Conservation (phyloP, 352 stramenopile genomes). For the Pythium sp. region DNA sequence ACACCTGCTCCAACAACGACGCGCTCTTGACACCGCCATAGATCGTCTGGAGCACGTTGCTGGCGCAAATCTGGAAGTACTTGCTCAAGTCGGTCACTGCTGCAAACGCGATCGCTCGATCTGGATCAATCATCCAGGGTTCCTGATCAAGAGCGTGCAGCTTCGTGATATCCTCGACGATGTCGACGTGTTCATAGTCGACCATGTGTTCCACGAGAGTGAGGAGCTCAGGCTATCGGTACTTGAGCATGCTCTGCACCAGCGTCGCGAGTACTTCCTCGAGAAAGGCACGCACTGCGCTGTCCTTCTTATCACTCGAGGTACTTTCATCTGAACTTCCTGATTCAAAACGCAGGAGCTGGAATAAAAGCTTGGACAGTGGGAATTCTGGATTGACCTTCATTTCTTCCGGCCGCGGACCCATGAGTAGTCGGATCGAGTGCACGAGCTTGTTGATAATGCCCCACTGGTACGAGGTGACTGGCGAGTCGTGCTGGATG, state of each 20-base stretch:
- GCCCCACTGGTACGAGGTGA: constrained; percentile 52
- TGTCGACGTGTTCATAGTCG: background rate
- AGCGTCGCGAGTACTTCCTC: constrained; percentile 2
- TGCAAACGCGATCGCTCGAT: background rate
- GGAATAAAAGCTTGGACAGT: constrained; percentile 56
- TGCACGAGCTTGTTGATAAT: constrained; percentile 50
- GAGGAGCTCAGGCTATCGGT: background rate
- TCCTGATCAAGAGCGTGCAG: background rate
- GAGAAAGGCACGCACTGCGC: background rate
- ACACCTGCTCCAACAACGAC: constrained; percentile 27
- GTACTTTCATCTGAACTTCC: background rate
- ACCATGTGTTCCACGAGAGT: background rate
- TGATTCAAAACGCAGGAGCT: constrained; percentile 34
- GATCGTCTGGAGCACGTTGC: constrained; percentile 2
- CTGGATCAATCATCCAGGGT: background rate
- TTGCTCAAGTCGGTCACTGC: background rate
- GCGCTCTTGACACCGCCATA: background rate
- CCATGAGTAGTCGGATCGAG: constrained; percentile 49
- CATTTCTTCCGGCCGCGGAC: constrained; percentile 18
- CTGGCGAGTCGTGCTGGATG: constrained; percentile 17
- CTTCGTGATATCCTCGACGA: background rate
- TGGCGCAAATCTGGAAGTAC: background rate
- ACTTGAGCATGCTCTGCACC: constrained; percentile 1
- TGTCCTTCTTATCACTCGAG: background rate
- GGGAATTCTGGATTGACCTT: constrained; percentile 40